Base-by-base conservation (phyloP, 495 filamentous ascomycete species). In the Monascus purpureus region DNA sequence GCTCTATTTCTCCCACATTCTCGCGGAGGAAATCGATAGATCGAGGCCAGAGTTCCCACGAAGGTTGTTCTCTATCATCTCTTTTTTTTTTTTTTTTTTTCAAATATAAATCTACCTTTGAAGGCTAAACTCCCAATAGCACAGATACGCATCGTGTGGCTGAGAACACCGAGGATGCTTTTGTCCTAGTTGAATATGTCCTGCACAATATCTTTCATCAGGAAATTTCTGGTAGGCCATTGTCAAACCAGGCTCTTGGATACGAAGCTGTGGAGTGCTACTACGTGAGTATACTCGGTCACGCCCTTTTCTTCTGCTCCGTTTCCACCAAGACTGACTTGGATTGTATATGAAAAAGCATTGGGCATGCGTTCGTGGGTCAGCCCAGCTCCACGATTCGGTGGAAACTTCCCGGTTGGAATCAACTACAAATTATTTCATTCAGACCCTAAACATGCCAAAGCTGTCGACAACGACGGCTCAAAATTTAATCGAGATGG, bases 11-110 rank as follows among this genome's bases (percentile, higher is more conserved):
- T 69, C 72, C 2, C 65, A 70, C 28, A 70, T 67, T 11, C 52
- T 94, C 6, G 80, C 77, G 2, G 82, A 92, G 41, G 85, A 93
- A 41, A 72, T 75, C 6, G 67, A 70, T 28, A 80, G 77, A 43
- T 40, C 28, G 28, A 40, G 38, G 17, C 29, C 36, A 11, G 48
- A 52, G 22, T 27, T 37, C 12, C 38, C 43, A 16, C 35, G 39
- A 22, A 37, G 34, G 39, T 37, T n/a, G 26, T 22, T 12, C n/a
- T 6, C n/a, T 28, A 4, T 6, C 26, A 15, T 15, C 26, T 15
- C n/a, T 4, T 24, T 32, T 5, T 11, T 28, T 13, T 29, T 12
- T 8, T 27, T 6, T 33, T 32, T 3, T 4, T 13, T 4, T 3
- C 16, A 15, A n/a, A n/a, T n/a, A n/a, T n/a, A n/a, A n/a, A n/a